These are phyloP conservation scores for Acidomyces sp. DNA, from an alignment of 495 filamentous ascomycete genomes.

Conservation along the genomic window DNA sequence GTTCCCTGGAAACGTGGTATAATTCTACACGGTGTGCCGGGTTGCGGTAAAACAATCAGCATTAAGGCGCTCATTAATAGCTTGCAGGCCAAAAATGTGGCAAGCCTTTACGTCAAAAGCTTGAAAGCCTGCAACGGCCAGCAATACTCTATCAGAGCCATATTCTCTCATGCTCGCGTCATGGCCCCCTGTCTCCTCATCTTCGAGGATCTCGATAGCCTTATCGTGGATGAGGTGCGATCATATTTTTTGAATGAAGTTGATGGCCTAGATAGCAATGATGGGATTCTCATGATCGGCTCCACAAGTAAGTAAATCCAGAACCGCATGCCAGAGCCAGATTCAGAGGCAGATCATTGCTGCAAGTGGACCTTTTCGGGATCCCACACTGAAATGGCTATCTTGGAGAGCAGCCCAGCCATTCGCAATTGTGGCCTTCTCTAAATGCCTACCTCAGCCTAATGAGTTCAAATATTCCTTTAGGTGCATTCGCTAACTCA, in stretches of 20 bases:
- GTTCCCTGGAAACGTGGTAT: constrained; percentile 35
- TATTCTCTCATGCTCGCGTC: constrained; percentile 25
- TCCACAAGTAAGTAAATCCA: no score
- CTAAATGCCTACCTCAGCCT: no score
- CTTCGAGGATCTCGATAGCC: constrained; percentile 55
- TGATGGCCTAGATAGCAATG: constrained; percentile 45
- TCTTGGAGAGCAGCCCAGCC: no score
- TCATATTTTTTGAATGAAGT: constrained; percentile 62
- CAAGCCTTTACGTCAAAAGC: constrained; percentile 44
- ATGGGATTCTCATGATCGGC: constrained; percentile 31
- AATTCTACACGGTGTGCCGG: constrained; percentile 32
- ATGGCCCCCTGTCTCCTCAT: constrained; percentile 38
- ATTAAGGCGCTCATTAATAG: constrained; percentile 55
- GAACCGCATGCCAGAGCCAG: no score
- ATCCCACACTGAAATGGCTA: no score
- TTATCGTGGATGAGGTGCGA: constrained; percentile 40
- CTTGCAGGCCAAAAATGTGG: constrained; percentile 31
- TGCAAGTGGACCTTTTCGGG: no score
- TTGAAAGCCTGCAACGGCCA: constrained; percentile 16
- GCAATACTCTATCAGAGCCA: constrained; percentile 21
- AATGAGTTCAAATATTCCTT: no score
- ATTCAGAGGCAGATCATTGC: no score
- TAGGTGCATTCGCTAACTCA: no score
- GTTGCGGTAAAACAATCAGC: constrained; percentile 56
- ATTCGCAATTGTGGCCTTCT: no score